Evolutionary conservation across 2,329 filamentous ascomycete species (phyloP).

Genomic region (Boeremia exigua): DNA sequence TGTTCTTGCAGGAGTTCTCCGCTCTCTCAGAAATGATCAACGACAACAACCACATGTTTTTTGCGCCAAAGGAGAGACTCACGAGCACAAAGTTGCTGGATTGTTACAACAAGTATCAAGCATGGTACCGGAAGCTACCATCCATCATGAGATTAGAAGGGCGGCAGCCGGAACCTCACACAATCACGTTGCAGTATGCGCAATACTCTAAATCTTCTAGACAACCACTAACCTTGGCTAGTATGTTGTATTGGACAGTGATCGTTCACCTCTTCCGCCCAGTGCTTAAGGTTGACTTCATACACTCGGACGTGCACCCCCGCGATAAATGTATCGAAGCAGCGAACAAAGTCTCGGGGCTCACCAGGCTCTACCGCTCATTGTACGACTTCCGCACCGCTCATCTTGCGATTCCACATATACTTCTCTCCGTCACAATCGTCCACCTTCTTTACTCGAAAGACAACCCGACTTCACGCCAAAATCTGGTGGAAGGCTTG

Average conservation of each 20-base stretch:
- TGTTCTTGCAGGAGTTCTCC: constrained; percentile 63
- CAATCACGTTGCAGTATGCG: constrained; percentile 77
- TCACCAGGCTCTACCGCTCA: constrained; percentile 52
- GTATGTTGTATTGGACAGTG: constrained; percentile 73
- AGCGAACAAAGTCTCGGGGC: constrained; percentile 52
- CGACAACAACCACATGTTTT: constrained; percentile 73
- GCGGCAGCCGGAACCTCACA: constrained; percentile 67
- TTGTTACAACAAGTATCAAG: constrained; percentile 71
- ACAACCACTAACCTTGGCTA: constrained; percentile 21
- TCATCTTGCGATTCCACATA: constrained; percentile 47
- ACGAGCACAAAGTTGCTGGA: constrained; percentile 68
- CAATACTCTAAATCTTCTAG: neutral
- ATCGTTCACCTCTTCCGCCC: constrained; percentile 78
- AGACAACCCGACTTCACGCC: constrained; percentile 41
- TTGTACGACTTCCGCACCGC: constrained; percentile 53
- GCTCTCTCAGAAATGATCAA: constrained; percentile 77
- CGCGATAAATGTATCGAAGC: constrained; percentile 67
- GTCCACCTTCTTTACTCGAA: constrained; percentile 56
- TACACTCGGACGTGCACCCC: constrained; percentile 66
- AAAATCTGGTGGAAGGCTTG: constrained; percentile 52
- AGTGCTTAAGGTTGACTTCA: constrained; percentile 67
- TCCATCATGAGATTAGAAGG: constrained; percentile 62
- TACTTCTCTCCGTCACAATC: constrained; percentile 51
- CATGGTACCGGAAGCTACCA: constrained; percentile 74
- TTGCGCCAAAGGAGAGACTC: constrained; percentile 70